Evolutionary conservation across 331 rosid species (phyloP), one percentile per base, ranked within the genome.

Genomic region (Dryas integrifolia): DNA sequence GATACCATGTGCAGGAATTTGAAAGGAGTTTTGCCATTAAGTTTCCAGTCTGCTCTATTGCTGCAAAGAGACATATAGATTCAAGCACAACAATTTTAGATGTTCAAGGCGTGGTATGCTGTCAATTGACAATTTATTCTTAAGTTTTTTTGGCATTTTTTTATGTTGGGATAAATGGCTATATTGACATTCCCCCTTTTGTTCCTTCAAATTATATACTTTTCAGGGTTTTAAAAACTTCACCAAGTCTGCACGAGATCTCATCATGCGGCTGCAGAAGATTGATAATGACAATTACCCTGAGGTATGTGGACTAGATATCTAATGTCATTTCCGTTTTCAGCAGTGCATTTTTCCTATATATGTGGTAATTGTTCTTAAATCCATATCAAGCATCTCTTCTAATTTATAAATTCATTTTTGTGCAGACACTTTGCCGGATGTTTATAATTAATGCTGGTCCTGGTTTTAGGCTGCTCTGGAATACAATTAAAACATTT

Each of bases 41-140:
- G 89, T 93, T 93, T 78, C 98, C 97, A 35, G 96, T 97, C 43
- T 93, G 97, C 79, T 86, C 98, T 70, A 81, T 90, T 74, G 97
- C 94, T 62, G 97, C 98, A 65, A 93, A 93, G 88, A 85, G 92
- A 72, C 93, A 89, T 76, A 93, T 90, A 60, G 90, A 90, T 84
- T 93, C 98, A 46, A 90, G 94, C 55, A 90, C 96, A 58, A 90
- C 97, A 78, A 81, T 93, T 79, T 77, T 93, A 80, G 98, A 93
- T 79, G 97, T 87, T 83, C 89, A 93, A 7, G 94, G 97, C 69
- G 88, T 93, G 92, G 98, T 93, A 89, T 61, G 93, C 77, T 73
- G 63, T 60, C 55, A 60, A 24, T 61, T 80, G 53, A 56, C 69
- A 49, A 51, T 76, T 70, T 47, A 66, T n/a, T 26, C 26, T 48